Base-by-base conservation (phyloP, 768 basidiomycete genomes). In the Boletus speciosus region DNA sequence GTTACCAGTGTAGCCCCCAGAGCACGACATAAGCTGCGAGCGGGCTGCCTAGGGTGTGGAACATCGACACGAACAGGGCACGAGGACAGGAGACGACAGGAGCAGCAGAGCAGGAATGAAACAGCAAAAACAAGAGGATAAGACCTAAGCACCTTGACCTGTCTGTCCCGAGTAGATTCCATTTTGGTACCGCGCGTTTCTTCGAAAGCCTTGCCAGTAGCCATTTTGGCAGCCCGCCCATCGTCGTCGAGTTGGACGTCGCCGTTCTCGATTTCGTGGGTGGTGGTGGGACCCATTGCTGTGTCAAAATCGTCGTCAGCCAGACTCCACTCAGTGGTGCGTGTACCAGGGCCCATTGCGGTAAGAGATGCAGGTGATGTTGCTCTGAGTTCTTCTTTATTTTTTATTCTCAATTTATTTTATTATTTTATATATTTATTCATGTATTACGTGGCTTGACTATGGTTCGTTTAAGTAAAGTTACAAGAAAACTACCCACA, bases 61-160 rank as follows among this genome's bases (percentile, higher is more conserved):
- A 60, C 54, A 62, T 51, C 59, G 63, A 62, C 47, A 58, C 21
- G 51, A 47, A 57, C 45, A 56, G 48, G 55, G 34, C 52, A 62
- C 48, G 58, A 58, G 41, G 52, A 52, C 49, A 61, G 56, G 46
- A 49, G 53, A 65, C 53, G 58, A 62, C 29, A 52, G 39, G 45
- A 49, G 58, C 38, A 48, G 58, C 56, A 68, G 62, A 52, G 59
- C 50, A 58, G 52, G 58, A 58, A 70, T 34, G 29, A 55, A 55
- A 65, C 25, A 62, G 56, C 58, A 71, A 64, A 62, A 67, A 68
- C 56, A 51, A 74, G 67, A 67, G 64, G 72, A 79, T 74, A 73
- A 78, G 79, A 85, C 80, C 81, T 86, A 89, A 87, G 87, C 87
- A 89, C 87, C 87, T 89, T 89, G 79, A 83, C 77, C 77, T 85